Conservation (phyloP, 495 filamentous ascomycete genomes). For the Oidiodendron maius region DNA sequence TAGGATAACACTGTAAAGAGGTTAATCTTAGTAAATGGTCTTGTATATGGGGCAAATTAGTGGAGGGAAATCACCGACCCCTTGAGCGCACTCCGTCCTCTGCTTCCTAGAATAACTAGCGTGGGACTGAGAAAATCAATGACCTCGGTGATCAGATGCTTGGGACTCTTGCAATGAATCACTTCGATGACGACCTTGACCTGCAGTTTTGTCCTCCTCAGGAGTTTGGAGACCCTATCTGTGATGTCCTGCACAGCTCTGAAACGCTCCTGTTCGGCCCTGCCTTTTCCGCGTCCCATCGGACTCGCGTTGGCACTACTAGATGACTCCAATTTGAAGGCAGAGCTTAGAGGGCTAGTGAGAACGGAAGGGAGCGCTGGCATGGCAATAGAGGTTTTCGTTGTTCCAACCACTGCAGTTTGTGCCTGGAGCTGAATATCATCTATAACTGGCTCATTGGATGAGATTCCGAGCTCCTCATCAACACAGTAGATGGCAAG, state of each 20-base stretch:
- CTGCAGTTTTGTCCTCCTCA: slow-evolving; percentile 86
- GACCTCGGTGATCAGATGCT: slow-evolving; percentile 77
- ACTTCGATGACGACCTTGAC: slow-evolving; percentile 91
- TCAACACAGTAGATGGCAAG: slow-evolving; percentile 87
- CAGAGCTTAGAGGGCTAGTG: slow-evolving; percentile 28
- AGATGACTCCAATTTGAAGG: slow-evolving; percentile 13
- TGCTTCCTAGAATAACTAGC: slow-evolving; percentile 85
- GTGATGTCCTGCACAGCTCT: slow-evolving; percentile 72
- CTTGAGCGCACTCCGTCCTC: slow-evolving; percentile 86
- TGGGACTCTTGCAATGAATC: slow-evolving; percentile 95
- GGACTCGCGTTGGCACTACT: slow-evolving; percentile 17
- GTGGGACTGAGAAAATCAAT: slow-evolving; percentile 90
- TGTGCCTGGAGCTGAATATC: slow-evolving; percentile 66
- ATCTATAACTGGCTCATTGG: slow-evolving; percentile 22
- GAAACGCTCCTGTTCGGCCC: slow-evolving; percentile 69
- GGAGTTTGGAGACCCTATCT: slow-evolving; percentile 69
- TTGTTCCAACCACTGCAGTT: slow-evolving; percentile 42
- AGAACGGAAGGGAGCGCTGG: slow-evolving; percentile 31
- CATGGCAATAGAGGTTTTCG: slow-evolving; percentile 25
- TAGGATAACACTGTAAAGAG: slow-evolving; percentile 65
- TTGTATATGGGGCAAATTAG: no score
- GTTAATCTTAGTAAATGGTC: no score
- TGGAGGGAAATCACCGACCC: slow-evolving; percentile 53
- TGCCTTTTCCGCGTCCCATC: slow-evolving; percentile 33
- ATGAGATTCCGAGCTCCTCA: slow-evolving; percentile 62